A percentile compares a stretch with the other conserved stretches of the same genome.
Conservation (phyloP, 106 monocot genomes). For the Dendrobium huoshanense region DNA sequence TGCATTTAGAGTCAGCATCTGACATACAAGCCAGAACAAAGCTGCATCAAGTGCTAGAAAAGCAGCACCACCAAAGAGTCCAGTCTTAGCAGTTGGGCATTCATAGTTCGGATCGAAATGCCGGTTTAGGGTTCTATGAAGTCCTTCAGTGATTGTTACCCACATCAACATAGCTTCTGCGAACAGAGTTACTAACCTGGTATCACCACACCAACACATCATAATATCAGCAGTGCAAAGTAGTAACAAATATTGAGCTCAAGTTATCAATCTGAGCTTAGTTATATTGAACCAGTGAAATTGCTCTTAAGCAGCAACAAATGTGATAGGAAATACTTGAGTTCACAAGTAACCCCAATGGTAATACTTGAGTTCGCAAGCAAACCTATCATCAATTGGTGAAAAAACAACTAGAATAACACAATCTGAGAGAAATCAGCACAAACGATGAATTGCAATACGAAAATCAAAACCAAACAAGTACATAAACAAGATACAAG, state of each 20-base stretch:
- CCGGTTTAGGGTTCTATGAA: conserved; percentile 36
- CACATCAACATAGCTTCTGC: conserved; percentile 57
- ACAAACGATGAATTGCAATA: too few species aligned
- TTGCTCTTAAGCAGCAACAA: too few species aligned
- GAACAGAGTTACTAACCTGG: conserved; percentile 48
- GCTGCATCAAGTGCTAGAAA: conserved; percentile 78
- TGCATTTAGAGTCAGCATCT: conserved; percentile 75
- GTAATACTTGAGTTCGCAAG: too few species aligned
- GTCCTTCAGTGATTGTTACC: conserved; percentile 69
- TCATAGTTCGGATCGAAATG: conserved; percentile 31
- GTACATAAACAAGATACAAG: too few species aligned
- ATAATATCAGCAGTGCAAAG: neutral
- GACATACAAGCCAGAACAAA: conserved; percentile 88
- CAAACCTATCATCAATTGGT: too few species aligned
- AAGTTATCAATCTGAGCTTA: neutral
- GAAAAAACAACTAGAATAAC: too few species aligned
- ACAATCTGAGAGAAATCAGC: too few species aligned
- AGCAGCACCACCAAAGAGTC: conserved; percentile 83
- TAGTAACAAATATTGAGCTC: neutral
- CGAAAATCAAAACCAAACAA: too few species aligned
- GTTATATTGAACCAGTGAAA: too few species aligned
- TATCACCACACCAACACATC: neutral
- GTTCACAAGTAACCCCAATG: too few species aligned
- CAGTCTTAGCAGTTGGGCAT: conserved; percentile 89
- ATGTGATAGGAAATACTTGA: too few species aligned